phyloP scores from a whole-genome alignment of 2,329 filamentous ascomycete genomes.

The Colletotrichum phormii region DNA sequence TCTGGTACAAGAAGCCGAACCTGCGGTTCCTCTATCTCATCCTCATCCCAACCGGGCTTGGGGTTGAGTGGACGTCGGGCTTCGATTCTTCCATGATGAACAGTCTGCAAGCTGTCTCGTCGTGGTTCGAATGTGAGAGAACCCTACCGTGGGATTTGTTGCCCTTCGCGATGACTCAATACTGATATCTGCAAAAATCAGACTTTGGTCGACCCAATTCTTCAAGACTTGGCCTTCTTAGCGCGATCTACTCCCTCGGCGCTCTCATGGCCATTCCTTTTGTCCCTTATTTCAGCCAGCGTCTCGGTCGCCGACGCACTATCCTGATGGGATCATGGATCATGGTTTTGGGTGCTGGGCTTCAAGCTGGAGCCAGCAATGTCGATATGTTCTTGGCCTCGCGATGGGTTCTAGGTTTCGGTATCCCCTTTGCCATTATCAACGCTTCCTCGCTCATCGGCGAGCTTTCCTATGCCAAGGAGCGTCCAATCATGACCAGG shows the following conservation, averaged over 20 bases:
- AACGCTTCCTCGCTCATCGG: constrained; percentile 62
- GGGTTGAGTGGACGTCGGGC: constrained; percentile 56
- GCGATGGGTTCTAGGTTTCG: constrained; percentile 65
- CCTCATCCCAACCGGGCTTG: constrained; percentile 53
- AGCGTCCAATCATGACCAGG: constrained; percentile 62
- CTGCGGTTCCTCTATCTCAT: constrained; percentile 53
- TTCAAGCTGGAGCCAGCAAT: constrained; percentile 48
- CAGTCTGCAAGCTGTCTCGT: constrained; percentile 52
- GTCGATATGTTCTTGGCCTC: constrained; percentile 64
- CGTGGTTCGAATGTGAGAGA: constrained; percentile 50
- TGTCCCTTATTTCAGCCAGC: constrained; percentile 46
- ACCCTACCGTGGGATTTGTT: background rate
- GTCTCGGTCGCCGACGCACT: constrained; percentile 45
- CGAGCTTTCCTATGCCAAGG: constrained; percentile 65
- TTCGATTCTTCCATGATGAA: constrained; percentile 59
- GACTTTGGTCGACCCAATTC: constrained; percentile 55
- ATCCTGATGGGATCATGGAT: constrained; percentile 47
- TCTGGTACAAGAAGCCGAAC: constrained; percentile 55
- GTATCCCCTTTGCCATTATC: constrained; percentile 63
- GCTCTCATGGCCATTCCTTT: constrained; percentile 51
- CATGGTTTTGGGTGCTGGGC: constrained; percentile 46
- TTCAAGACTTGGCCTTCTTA: constrained; percentile 47
- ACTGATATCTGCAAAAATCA: constrained; percentile 28
- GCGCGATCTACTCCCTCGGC: constrained; percentile 60
- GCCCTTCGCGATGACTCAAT: background rate